A percentile compares a stretch with the other conserved stretches of the same genome.
phyloP scores from a whole-genome alignment of 768 basidiomycete species.

The Boletus bicolor region DNA sequence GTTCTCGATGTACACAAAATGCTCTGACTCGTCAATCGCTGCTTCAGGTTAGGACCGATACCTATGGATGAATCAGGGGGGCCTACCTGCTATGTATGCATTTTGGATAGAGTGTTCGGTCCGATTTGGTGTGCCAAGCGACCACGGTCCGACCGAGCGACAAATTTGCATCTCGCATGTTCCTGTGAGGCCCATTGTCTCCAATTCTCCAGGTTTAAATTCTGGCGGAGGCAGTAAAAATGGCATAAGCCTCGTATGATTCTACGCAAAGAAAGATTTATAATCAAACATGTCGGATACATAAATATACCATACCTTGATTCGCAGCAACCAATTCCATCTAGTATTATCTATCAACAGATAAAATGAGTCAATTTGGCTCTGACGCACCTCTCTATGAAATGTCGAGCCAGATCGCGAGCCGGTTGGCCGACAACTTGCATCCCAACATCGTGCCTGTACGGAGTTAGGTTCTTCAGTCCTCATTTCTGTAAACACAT shows the following conservation, averaged over 20 bases:
- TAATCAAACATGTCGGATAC: background rate
- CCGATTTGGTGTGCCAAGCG: constrained; percentile 81
- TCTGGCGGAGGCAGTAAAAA: constrained; percentile 93
- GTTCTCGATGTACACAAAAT: constrained; percentile 98
- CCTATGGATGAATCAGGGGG: background rate
- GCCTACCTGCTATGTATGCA: constrained; percentile 82
- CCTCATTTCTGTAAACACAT: constrained; percentile 19
- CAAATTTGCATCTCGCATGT: constrained; percentile 98
- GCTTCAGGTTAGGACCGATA: constrained; percentile 3
- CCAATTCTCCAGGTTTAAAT: constrained; percentile 77
- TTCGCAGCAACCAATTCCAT: constrained; percentile 92
- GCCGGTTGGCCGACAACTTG: constrained; percentile 97
- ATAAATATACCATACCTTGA: constrained; percentile 60
- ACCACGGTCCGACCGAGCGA: constrained; percentile 95
- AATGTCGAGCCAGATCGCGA: constrained; percentile 90
- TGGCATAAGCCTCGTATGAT: constrained; percentile 89
- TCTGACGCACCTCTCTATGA: constrained; percentile 71
- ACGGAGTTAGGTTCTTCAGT: background rate
- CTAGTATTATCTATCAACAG: constrained; percentile 36
- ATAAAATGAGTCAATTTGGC: background rate
- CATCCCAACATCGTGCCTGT: constrained; percentile 94
- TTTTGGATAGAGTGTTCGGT: constrained; percentile 93
- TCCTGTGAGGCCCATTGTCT: constrained; percentile 79
- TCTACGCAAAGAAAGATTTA: constrained; percentile 43
- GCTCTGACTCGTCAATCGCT: constrained; percentile 93